Conservation (phyloP, 352 stramenopile genomes). For the Halophytophthora polymorphica region DNA sequence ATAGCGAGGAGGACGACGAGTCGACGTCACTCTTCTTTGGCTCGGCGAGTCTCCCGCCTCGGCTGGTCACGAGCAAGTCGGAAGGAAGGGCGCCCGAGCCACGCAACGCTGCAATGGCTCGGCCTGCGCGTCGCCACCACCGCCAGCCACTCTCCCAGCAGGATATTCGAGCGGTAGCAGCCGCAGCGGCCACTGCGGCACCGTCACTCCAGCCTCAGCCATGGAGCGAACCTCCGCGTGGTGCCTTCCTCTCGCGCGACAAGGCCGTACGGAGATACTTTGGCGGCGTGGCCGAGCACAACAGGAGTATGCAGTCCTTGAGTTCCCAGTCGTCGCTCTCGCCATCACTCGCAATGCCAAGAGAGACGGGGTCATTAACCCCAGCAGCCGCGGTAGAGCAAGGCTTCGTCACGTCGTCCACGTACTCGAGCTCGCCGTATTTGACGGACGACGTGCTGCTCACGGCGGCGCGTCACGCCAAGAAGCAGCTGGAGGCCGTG, state of each 20-base stretch:
- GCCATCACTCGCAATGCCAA: slow-evolving; percentile 4
- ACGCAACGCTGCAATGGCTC: slow-evolving; percentile 2
- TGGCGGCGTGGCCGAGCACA: slow-evolving; percentile 4
- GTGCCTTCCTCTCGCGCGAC: slow-evolving; percentile 1
- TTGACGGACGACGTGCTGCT: slow-evolving; percentile 35
- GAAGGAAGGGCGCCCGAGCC: slow-evolving; percentile 14
- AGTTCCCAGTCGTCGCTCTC: slow-evolving; percentile 20
- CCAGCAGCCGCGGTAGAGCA: slow-evolving; percentile 22
- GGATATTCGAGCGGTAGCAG: background rate
- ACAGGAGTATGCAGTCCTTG: slow-evolving; percentile 11
- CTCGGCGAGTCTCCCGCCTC: slow-evolving; percentile 8
- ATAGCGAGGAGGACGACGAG: slow-evolving; percentile 31
- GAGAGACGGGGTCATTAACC: slow-evolving; percentile 6
- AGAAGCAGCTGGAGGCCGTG: slow-evolving; percentile 40
- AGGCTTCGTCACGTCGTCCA: slow-evolving; percentile 29
- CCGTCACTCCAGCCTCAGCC: background rate
- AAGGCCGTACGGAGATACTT: slow-evolving; percentile 10
- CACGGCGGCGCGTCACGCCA: slow-evolving; percentile 29
- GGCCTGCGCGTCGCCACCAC: slow-evolving; percentile 6
- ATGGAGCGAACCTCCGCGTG: background rate
- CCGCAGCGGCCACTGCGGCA: background rate
- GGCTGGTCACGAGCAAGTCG: slow-evolving; percentile 18
- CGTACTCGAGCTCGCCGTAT: slow-evolving; percentile 25
- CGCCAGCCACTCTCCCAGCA: slow-evolving; percentile 8
- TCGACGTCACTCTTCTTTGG: background rate